Percentiles rank a stretch among this genome's conserved stretches.
phyloP scores from a whole-genome alignment of 352 stramenopile genomes.

The Phytopythium ostracodes region DNA sequence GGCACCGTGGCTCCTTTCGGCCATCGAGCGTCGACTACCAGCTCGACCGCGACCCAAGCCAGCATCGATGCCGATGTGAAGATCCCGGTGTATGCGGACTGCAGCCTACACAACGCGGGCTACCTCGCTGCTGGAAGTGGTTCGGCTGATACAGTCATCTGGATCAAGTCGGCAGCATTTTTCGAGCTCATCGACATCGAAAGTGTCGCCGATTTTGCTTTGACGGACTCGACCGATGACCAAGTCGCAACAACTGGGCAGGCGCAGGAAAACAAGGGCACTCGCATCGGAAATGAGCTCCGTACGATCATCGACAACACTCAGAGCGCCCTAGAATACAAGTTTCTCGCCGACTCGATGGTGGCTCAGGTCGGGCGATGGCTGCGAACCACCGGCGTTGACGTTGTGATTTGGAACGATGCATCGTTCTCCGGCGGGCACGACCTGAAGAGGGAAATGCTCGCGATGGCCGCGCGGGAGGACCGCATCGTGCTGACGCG shows the following conservation, averaged over 20 bases:
- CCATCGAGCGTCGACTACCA: conserved; percentile 15
- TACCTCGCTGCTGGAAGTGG: conserved; percentile 44
- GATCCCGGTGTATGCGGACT: conserved; percentile 39
- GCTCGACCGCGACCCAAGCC: neutral
- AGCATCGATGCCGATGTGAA: neutral
- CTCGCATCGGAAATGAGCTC: neutral
- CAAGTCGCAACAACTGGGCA: no score
- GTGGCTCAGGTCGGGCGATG: conserved; percentile 60
- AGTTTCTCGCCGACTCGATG: conserved; percentile 77
- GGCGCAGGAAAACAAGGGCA: neutral
- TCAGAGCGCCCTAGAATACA: conserved; percentile 25
- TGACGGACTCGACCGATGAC: neutral
- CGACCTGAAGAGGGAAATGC: conserved; percentile 21
- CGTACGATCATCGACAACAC: neutral
- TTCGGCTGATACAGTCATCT: conserved; percentile 40
- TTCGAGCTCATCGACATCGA: conserved; percentile 36
- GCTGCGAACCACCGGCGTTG: conserved; percentile 68
- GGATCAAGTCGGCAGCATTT: conserved; percentile 32
- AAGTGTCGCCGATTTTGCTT: conserved; percentile 13
- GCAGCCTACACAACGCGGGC: conserved; percentile 17
- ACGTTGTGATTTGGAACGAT: conserved; percentile 54
- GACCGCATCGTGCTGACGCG: conserved; percentile 50
- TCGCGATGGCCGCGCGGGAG: conserved; percentile 27
- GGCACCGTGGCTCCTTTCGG: conserved; percentile 65
- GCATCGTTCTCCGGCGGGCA: conserved; percentile 3